Evolutionary conservation across 106 monocot species (phyloP).

Genomic region (Dendrobium huoshanense): DNA sequence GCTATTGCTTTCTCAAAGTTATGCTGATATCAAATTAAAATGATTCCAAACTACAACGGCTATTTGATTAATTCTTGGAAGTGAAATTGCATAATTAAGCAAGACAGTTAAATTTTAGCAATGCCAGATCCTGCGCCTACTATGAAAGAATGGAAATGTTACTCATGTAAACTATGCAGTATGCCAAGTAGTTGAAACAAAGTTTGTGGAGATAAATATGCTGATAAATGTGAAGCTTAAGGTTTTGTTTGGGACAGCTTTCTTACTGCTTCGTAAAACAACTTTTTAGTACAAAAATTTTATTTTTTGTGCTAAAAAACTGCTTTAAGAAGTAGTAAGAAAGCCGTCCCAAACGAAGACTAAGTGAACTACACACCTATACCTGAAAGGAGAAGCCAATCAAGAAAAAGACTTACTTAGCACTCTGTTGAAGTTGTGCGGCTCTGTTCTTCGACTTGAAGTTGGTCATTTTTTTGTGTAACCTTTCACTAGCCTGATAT

Average conservation of each 20-base stretch:
- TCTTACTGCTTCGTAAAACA: no score
- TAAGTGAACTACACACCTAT: neutral
- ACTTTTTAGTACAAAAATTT: no score
- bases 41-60: neutral
- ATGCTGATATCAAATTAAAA: neutral
- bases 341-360: no score
- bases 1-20: neutral
- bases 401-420: constrained; percentile 25
- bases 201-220: neutral
- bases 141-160: neutral
- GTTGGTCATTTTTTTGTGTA: constrained; percentile 65
- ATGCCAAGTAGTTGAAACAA: neutral
- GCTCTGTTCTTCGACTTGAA: constrained; percentile 74
- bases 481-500: constrained; percentile 67
- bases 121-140: neutral
- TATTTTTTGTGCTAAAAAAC: no score
- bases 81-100: neutral
- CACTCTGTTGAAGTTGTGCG: constrained; percentile 49
- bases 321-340: no score
- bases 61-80: neutral
- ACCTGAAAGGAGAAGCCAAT: neutral
- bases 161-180: neutral
- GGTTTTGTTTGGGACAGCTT: no score
- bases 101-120: neutral
- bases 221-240: neutral